A percentile compares a stretch with the other conserved stretches of the same genome.
phyloP scores from a whole-genome alignment of 306 rosid genomes.

The Dryas alaskensis region DNA sequence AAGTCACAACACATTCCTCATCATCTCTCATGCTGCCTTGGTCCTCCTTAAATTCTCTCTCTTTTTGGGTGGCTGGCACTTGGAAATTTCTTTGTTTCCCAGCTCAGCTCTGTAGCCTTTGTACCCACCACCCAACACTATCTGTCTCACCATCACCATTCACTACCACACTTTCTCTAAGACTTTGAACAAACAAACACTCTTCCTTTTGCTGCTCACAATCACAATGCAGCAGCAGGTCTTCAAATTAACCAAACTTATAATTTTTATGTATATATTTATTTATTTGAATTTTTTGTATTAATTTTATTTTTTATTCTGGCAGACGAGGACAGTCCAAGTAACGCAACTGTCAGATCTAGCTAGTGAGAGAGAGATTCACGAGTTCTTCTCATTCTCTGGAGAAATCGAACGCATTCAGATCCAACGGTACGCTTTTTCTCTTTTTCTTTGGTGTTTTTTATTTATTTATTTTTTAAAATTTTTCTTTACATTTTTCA shows the following conservation, averaged over 20 bases:
- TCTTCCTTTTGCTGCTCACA: background rate
- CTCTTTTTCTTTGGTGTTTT: background rate
- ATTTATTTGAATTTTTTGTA: background rate
- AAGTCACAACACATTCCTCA: background rate
- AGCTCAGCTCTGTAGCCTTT: background rate
- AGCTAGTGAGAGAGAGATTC: conserved; percentile 92
- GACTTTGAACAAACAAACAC: background rate
- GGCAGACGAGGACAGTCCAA: conserved; percentile 80
- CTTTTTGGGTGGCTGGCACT: background rate
- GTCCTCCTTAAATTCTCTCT: background rate
- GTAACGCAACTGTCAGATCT: conserved; percentile 84
- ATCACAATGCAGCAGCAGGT: conserved; percentile 20
- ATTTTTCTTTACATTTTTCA: background rate
- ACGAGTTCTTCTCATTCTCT: conserved; percentile 85
- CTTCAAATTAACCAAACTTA: background rate
- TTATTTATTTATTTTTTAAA: background rate
- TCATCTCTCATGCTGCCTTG: no score
- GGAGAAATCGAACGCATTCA: conserved; percentile 87
- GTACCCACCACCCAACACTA: no score
- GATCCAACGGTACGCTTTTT: conserved; percentile 50
- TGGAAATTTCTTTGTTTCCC: background rate
- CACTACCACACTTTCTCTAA: background rate
- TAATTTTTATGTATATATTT: background rate
- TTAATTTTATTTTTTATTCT: background rate
- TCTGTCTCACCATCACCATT: background rate